Percentiles rank a stretch among this genome's conserved stretches.
phyloP scores from a whole-genome alignment of 2,329 filamentous ascomycete species.

The Venturia aucupariae region DNA sequence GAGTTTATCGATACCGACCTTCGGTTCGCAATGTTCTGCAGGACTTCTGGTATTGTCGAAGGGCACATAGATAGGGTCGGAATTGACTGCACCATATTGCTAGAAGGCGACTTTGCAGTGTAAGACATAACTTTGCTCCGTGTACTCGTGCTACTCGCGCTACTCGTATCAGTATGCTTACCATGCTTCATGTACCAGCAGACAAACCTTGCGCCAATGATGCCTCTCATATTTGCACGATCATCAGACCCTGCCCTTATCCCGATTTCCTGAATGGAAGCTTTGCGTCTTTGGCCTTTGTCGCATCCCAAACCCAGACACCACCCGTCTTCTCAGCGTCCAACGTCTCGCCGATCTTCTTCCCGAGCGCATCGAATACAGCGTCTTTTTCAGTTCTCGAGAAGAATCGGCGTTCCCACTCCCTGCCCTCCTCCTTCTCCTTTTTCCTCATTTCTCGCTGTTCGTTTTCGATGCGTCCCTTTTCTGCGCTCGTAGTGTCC shows the following conservation, averaged over 20 bases:
- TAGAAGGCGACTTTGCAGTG: not conserved
- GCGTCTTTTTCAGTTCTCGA: slow-evolving; percentile 32
- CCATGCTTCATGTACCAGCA: not conserved
- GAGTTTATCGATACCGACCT: too few relatives aligned
- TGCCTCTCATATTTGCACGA: not conserved
- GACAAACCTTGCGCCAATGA: not conserved
- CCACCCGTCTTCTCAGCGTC: slow-evolving; percentile 59
- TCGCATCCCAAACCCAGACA: slow-evolving; percentile 50
- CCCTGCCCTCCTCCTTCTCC: slow-evolving; percentile 63
- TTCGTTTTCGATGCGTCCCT: slow-evolving; percentile 80
- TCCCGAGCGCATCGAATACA: slow-evolving; percentile 40
- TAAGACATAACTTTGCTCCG: not conserved
- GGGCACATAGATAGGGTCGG: too few relatives aligned
- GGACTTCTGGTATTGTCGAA: too few relatives aligned
- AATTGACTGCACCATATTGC: too few relatives aligned
- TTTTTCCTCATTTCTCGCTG: slow-evolving; percentile 68
- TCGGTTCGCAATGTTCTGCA: too few relatives aligned
- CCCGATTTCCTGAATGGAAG: slow-evolving; percentile 6
- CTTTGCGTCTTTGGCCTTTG: slow-evolving; percentile 17
- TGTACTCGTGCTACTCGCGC: not conserved
- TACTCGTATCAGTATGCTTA: not conserved
- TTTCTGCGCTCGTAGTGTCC: slow-evolving; percentile 68
- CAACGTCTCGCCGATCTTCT: slow-evolving; percentile 36
- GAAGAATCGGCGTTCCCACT: slow-evolving; percentile 85
- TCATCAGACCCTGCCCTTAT: not conserved